Conservation (phyloP, 225 moss, liverwort and hornwort species). For the Pseudoscleropodium purum region DNA sequence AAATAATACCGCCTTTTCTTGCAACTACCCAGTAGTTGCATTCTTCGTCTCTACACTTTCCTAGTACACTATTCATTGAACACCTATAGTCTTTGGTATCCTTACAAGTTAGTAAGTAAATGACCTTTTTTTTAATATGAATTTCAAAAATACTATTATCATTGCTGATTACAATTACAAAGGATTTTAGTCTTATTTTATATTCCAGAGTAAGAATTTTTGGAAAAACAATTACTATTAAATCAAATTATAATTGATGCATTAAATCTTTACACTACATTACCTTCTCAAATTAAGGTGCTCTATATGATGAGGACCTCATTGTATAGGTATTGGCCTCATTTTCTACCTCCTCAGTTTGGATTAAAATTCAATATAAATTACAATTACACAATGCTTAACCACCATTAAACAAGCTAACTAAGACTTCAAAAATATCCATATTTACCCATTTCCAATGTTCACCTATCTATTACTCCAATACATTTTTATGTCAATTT, state of each 20-base stretch:
- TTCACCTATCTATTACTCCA: background rate
- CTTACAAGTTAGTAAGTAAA: background rate
- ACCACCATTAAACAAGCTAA: background rate
- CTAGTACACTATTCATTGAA: background rate
- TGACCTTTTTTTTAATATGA: background rate
- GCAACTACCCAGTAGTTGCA: too few species aligned
- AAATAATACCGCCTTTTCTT: too few species aligned
- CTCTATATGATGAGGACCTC: background rate
- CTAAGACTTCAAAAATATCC: background rate
- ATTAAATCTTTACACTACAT: too few species aligned
- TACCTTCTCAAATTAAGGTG: background rate
- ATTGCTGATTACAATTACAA: background rate
- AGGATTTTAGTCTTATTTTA: background rate
- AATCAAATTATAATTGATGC: background rate
- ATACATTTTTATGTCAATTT: background rate
- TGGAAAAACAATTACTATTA: too few species aligned
- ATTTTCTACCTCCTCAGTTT: background rate
- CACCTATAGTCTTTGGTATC: rapidly evolving
- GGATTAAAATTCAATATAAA: background rate
- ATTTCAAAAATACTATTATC: background rate
- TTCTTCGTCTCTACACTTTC: background rate
- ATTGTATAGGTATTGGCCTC: background rate
- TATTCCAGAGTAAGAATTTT: background rate
- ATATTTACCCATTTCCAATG: background rate
- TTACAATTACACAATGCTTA: too few species aligned